A percentile compares a stretch with the other conserved stretches of the same genome.
Conservation (phyloP, 140 eudicot species). For the Erigeron philadelphicus region DNA sequence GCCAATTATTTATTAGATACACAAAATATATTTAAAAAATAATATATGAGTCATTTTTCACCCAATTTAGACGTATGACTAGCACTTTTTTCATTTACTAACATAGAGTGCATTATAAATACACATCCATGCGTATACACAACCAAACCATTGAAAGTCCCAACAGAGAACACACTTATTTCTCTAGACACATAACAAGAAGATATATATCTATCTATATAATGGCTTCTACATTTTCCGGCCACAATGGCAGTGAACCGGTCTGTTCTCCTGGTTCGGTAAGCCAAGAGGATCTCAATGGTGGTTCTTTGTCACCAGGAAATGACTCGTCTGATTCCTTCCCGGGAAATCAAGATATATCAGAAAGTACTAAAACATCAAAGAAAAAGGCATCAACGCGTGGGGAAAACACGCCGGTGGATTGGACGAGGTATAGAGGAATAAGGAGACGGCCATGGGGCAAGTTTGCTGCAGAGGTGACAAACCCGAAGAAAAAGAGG, state of each 20-base stretch:
- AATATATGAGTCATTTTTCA: too few species aligned
- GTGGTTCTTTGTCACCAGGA: not conserved
- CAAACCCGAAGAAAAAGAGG: constrained; percentile 38
- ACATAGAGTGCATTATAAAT: too few species aligned
- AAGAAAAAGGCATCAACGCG: constrained; percentile 10
- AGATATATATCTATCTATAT: not conserved
- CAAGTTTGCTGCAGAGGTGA: constrained; percentile 55
- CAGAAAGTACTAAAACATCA: not conserved
- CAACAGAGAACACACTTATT: too few species aligned
- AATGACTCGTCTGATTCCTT: not conserved
- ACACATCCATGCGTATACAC: too few species aligned
- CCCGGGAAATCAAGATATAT: not conserved
- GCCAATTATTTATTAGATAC: too few species aligned
- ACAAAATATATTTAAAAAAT: too few species aligned
- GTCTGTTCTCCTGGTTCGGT: too few species aligned
- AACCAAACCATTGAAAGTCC: too few species aligned
- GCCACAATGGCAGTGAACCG: not conserved
- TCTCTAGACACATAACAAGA: too few species aligned
- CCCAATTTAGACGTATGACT: too few species aligned
- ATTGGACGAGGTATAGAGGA: constrained; percentile 49
- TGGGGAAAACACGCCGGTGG: constrained; percentile 21
- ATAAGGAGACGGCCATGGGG: constrained; percentile 64
- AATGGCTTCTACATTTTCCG: not conserved
- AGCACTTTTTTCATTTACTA: too few species aligned
- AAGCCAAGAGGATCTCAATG: not conserved